phyloP scores from a whole-genome alignment of 2,329 filamentous ascomycete genomes.

The Trichoderma sp. region DNA sequence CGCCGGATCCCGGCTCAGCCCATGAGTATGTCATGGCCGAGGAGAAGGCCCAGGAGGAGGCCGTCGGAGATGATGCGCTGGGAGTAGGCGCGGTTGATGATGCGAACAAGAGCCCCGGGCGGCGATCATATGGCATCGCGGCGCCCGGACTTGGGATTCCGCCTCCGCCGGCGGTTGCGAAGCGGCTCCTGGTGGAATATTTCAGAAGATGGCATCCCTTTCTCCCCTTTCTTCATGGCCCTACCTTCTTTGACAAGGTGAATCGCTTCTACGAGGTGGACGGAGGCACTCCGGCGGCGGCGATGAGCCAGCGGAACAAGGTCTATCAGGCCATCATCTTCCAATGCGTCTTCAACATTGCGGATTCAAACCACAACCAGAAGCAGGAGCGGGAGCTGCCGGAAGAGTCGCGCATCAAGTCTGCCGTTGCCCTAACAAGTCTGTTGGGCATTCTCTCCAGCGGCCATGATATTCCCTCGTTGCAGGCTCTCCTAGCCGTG shows the following conservation, averaged over 20 bases:
- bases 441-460: slow-evolving; percentile 13
- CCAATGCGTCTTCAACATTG: slow-evolving; percentile 14
- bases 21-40: slow-evolving; percentile 16
- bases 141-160: slow-evolving; percentile 1
- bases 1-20: slow-evolving; percentile 12
- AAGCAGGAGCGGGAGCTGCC: slow-evolving; percentile 10
- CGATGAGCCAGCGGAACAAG: slow-evolving; percentile 14
- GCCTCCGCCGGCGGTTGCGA: slow-evolving; percentile 7
- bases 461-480: slow-evolving; percentile 13
- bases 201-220: slow-evolving; percentile 14
- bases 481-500: slow-evolving; percentile 13
- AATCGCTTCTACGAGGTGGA: slow-evolving; percentile 6
- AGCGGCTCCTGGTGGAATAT: slow-evolving; percentile 11
- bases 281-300: neutral
- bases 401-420: slow-evolving; percentile 11
- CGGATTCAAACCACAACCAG: slow-evolving; percentile 13
- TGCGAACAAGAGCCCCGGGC: slow-evolving; percentile 9
- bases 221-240: slow-evolving; percentile 8
- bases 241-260: slow-evolving; percentile 14
- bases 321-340: slow-evolving; percentile 18
- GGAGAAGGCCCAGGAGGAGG: slow-evolving; percentile 15
- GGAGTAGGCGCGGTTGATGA: slow-evolving; percentile 7
- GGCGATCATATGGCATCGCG: slow-evolving; percentile 3
- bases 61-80: neutral
- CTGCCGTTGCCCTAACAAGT: slow-evolving; percentile 2